These are phyloP conservation scores for Tuber borchii DNA, from an alignment of 495 filamentous ascomycete genomes.

Conservation along the genomic window DNA sequence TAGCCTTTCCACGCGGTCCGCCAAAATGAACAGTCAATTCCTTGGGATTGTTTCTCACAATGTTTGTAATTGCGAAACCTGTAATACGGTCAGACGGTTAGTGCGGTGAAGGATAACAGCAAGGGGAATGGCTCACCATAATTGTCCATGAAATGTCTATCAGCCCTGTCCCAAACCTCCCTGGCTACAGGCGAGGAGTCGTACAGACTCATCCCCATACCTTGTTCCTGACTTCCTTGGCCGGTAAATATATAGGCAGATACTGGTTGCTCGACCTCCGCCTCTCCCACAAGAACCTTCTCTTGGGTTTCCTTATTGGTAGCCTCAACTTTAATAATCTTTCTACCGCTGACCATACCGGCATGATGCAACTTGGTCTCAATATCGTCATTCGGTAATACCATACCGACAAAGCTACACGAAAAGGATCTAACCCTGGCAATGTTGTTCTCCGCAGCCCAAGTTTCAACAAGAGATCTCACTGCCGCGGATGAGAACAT, in stretches of 20 bases:
- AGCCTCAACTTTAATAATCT: constrained; percentile 97
- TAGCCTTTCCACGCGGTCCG: constrained; percentile 91
- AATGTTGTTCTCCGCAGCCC: constrained; percentile 97
- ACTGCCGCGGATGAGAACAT: constrained; percentile 99
- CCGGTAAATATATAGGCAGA: constrained; percentile 97
- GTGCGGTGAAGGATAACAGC: constrained; percentile 2
- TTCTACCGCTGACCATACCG: constrained; percentile 94
- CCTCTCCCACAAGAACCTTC: constrained; percentile 88
- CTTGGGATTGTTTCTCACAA: constrained; percentile 98
- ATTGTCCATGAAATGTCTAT: constrained; percentile 96
- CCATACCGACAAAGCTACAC: constrained; percentile 92
- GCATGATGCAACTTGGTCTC: constrained; percentile 90
- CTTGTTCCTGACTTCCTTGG: constrained; percentile 95
- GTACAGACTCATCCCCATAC: constrained; percentile 99
- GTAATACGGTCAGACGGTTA: constrained; percentile 8
- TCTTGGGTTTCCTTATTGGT: constrained; percentile 90
- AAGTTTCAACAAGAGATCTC: constrained; percentile 95
- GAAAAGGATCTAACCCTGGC: constrained; percentile 96
- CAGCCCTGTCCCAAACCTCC: constrained; percentile 97
- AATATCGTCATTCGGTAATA: constrained; percentile 90
- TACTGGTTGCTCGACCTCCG: constrained; percentile 97
- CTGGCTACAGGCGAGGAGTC: constrained; percentile 82
- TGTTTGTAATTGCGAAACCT: constrained; percentile 94
- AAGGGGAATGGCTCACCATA: constrained; percentile 63
- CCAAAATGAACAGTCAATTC: constrained; percentile 98